Conservation (phyloP, 768 basidiomycete species). For the Mycena galopus region DNA sequence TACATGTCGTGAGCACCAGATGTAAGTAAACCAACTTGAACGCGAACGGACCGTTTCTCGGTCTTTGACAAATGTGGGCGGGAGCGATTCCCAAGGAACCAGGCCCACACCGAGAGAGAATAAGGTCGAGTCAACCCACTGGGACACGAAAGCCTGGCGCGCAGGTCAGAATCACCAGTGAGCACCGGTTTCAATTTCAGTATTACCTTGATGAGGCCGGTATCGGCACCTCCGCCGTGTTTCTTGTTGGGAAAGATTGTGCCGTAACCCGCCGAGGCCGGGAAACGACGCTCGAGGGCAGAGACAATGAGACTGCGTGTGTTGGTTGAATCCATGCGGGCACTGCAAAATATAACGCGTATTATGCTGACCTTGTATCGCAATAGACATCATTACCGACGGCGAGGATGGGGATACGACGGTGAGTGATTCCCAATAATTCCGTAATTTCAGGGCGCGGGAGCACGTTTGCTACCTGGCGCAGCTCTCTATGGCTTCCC, state of each 20-base stretch:
- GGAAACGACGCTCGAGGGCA: slow-evolving; percentile 15
- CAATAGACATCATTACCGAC: slow-evolving; percentile 74
- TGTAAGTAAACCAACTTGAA: background rate
- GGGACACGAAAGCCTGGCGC: slow-evolving; percentile 54
- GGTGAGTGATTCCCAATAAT: slow-evolving; percentile 65
- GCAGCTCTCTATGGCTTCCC: background rate
- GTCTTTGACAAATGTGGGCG: slow-evolving; percentile 62
- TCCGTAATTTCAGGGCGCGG: slow-evolving; percentile 71
- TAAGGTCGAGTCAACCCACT: slow-evolving; percentile 58
- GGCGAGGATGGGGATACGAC: slow-evolving; percentile 70
- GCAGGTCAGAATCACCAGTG: background rate
- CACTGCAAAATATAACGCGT: too few species aligned
- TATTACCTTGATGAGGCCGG: background rate
- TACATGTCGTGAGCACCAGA: slow-evolving; percentile 24
- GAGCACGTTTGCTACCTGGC: slow-evolving; percentile 61
- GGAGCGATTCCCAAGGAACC: slow-evolving; percentile 63
- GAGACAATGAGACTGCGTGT: slow-evolving; percentile 20
- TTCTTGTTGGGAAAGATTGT: slow-evolving; percentile 17
- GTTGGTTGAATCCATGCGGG: background rate
- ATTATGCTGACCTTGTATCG: slow-evolving; percentile 56
- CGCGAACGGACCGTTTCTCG: slow-evolving; percentile 56
- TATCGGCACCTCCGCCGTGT: slow-evolving; percentile 8
- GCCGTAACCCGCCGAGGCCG: slow-evolving; percentile 1
- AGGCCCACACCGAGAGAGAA: slow-evolving; percentile 56
- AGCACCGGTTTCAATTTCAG: too few species aligned